phyloP scores from a whole-genome alignment of 306 rosid species.

The Herpetospermum pedunculosum region DNA sequence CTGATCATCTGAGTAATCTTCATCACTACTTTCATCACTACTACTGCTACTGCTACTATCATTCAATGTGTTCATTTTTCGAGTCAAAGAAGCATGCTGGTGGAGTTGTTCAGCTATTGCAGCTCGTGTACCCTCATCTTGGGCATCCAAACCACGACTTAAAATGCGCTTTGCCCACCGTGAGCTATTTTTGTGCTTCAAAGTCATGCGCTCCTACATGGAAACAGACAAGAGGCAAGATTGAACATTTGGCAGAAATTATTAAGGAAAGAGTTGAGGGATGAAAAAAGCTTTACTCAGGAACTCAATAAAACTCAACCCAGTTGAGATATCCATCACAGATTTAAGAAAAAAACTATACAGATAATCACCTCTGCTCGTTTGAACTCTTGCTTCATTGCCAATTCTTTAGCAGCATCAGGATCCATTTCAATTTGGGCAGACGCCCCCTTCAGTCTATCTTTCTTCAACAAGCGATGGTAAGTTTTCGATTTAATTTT shows the following conservation, averaged over 20 bases:
- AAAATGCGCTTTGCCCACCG: conserved; percentile 58
- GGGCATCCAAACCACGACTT: conserved; percentile 56
- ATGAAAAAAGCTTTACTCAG: not conserved
- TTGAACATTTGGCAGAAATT: not conserved
- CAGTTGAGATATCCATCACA: not conserved
- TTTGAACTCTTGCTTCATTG: conserved; percentile 60
- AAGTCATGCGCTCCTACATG: conserved; percentile 74
- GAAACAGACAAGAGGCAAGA: not conserved
- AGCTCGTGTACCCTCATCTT: conserved; percentile 90
- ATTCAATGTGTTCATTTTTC: conserved; percentile 69
- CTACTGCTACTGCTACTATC: conserved; percentile 48
- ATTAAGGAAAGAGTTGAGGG: not conserved
- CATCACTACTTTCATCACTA: conserved; percentile 55
- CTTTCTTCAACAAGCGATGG: conserved; percentile 75
- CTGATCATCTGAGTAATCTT: conserved; percentile 37
- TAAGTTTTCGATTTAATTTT: conserved; percentile 80
- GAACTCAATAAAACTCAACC: not conserved
- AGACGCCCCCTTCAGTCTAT: conserved; percentile 46
- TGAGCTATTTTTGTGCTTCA: conserved; percentile 61
- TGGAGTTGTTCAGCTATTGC: conserved; percentile 70
- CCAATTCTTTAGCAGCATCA: conserved; percentile 68
- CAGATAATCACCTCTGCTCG: conserved; percentile 67
- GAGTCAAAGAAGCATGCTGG: conserved; percentile 52
- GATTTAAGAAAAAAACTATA: not conserved
- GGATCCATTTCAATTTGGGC: conserved; percentile 47